Evolutionary conservation across 441 rosid species (phyloP), one percentile per base, ranked within the genome.

Genomic region (Capsella rubella): DNA sequence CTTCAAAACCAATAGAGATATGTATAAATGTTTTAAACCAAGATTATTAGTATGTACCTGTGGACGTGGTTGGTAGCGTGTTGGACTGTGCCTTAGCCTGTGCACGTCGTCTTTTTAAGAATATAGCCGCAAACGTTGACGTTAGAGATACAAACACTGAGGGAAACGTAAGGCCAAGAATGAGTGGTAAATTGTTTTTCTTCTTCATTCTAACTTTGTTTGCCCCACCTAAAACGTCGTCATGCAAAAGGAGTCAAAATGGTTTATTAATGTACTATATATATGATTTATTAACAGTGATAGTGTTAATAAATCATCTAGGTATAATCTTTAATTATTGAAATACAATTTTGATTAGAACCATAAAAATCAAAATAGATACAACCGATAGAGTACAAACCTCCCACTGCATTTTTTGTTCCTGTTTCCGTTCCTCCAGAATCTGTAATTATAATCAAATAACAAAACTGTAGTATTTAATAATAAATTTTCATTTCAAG

Each of bases 81-180:
- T 34, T 57, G 65, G 73, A 18, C 10, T 71, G 75, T 50, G 75
- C 43, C 60, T 59, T 60, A 27, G 67, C 31, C 5, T 49, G 42
- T 35, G 14, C 29, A 71, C 60, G 67, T 47, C 60, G 67, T 47
- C 27, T 71, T 25, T 11, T 51, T 2, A 49, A 37, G 59, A 60
- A 71, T 49, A 60, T 25, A 47, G 66, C 74, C 32, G 37, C 49
- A 37, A 60, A 49, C 9, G 52, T 18, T 37, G 75, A 60, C 13
- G 67, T n/a, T 18, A 71, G 50, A 42, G 39, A 10, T 3, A 2
- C 74, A 59, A 70, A 70, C 16, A 32, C 58, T 11, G 74, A 58
- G 5, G 67, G 43, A 12, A 71, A 37, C 21, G 68, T 51, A 71
- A 71, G 5, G 9, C 75, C 75, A 60, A 59, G 21, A 59, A 60